These are phyloP conservation scores for Rhytidhysteron rufulum DNA, from an alignment of 2,329 filamentous ascomycete genomes.

Conservation along the genomic window DNA sequence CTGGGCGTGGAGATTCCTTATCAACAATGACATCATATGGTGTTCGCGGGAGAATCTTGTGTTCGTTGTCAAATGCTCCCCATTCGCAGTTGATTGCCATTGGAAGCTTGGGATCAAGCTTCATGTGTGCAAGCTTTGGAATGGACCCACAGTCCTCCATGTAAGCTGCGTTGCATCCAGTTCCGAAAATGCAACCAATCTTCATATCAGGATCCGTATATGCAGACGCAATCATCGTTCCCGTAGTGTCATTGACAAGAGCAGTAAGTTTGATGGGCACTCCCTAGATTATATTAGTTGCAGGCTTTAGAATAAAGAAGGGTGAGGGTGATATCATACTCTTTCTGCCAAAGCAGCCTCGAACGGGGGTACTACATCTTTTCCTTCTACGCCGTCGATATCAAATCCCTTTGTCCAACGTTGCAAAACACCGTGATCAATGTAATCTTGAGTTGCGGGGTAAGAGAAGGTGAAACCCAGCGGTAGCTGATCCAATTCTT, in stretches of 20 bases:
- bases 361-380: constrained; percentile 87
- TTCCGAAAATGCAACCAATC: constrained; percentile 97
- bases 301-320: constrained; percentile 2
- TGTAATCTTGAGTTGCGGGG: constrained; percentile 87
- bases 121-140: constrained; percentile 89
- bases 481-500: constrained; percentile 63
- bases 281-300: constrained; percentile 47
- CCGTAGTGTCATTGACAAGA: constrained; percentile 96
- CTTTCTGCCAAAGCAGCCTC: constrained; percentile 71
- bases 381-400: constrained; percentile 83
- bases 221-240: constrained; percentile 90
- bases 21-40: constrained; percentile 86
- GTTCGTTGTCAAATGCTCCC: constrained; percentile 95
- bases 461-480: constrained; percentile 98
- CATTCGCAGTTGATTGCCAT: constrained; percentile 99
- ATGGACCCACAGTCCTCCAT: constrained; percentile 91
- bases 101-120: constrained; percentile 75
- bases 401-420: constrained; percentile 98
- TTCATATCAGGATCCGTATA: constrained; percentile 94
- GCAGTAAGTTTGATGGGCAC: constrained; percentile 91
- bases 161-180: constrained; percentile 96
- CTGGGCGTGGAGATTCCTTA: constrained; percentile 84
- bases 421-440: constrained; percentile 88
- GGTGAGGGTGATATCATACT: constrained; percentile 41
- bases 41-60: constrained; percentile 81